phyloP scores from a whole-genome alignment of 1,284 basidiomycete genomes.

The Naganishia sp. region DNA sequence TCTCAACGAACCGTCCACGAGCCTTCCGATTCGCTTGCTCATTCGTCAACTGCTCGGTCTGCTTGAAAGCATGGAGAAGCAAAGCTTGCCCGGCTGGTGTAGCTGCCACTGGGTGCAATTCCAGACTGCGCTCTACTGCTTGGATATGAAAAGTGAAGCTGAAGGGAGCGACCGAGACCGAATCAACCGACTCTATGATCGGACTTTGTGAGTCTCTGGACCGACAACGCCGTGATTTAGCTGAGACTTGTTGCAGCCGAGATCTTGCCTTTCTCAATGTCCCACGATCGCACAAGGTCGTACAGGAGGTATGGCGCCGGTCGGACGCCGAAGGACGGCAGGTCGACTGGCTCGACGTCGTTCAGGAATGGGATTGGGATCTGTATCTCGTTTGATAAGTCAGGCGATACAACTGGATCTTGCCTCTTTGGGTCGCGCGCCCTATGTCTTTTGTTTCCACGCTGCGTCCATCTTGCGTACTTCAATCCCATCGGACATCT shows the following conservation, averaged over 20 bases:
- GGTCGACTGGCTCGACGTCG: conserved; percentile 44
- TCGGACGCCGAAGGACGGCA: conserved; percentile 38
- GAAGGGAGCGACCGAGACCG: conserved; percentile 39
- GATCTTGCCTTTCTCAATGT: conserved; percentile 43
- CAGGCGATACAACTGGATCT: background rate
- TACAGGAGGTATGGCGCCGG: conserved; percentile 41
- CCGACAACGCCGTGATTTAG: background rate
- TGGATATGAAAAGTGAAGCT: conserved; percentile 35
- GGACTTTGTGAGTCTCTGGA: conserved; percentile 36
- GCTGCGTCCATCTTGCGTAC: background rate
- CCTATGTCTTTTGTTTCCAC: background rate
- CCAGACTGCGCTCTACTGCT: conserved; percentile 39
- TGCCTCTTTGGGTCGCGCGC: background rate
- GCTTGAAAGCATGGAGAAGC: conserved; percentile 44
- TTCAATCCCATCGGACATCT: conserved; percentile 22
- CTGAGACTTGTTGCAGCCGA: conserved; percentile 23
- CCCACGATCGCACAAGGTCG: conserved; percentile 40
- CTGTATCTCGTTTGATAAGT: conserved; percentile 34
- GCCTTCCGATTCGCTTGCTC: conserved; percentile 40
- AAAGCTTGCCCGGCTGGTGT: conserved; percentile 41
- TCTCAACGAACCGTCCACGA: conserved; percentile 39
- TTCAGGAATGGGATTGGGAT: conserved; percentile 44
- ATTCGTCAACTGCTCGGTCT: conserved; percentile 42
- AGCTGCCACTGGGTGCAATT: conserved; percentile 46
- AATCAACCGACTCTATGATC: conserved; percentile 41